Percentiles rank a stretch among this genome's conserved stretches.
phyloP scores from a whole-genome alignment of 257 asterid genomes.

The Ophiorrhiza pumila region DNA sequence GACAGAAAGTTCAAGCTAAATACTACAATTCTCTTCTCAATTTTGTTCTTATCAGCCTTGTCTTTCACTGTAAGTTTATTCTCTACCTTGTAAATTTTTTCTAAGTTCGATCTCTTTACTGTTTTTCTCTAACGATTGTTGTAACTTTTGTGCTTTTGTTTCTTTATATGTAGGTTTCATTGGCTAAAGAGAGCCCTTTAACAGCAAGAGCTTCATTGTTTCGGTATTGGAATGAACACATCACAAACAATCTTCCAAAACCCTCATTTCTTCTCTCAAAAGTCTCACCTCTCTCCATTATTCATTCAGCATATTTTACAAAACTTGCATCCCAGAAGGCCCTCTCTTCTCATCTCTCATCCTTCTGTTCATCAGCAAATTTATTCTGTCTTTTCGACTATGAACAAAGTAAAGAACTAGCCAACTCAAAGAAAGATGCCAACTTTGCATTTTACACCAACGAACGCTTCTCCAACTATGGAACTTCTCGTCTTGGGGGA shows the following conservation, averaged over 20 bases:
- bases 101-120: neutral
- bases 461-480: constrained; percentile 57
- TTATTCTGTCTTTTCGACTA: constrained; percentile 48
- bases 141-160: neutral
- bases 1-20: constrained; percentile 42
- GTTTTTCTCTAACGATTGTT: constrained; percentile 26
- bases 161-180: constrained; percentile 41
- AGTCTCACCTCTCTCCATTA: constrained; percentile 72
- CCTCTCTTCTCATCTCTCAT: constrained; percentile 46
- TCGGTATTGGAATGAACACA: constrained; percentile 70
- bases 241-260: constrained; percentile 40
- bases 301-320: constrained; percentile 47
- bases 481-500: constrained; percentile 50
- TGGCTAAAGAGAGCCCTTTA: constrained; percentile 56
- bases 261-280: constrained; percentile 61
- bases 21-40: constrained; percentile 26
- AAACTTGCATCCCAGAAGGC: constrained; percentile 48
- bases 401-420: neutral
- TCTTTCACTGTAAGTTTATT: constrained; percentile 43
- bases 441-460: constrained; percentile 51
- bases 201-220: constrained; percentile 57
- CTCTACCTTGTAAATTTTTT: constrained; percentile 9
- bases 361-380: constrained; percentile 72
- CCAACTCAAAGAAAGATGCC: constrained; percentile 38
- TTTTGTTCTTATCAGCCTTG: constrained; percentile 44